phyloP scores from a whole-genome alignment of 129 eudicot species.

The Pulicaria dysenterica region DNA sequence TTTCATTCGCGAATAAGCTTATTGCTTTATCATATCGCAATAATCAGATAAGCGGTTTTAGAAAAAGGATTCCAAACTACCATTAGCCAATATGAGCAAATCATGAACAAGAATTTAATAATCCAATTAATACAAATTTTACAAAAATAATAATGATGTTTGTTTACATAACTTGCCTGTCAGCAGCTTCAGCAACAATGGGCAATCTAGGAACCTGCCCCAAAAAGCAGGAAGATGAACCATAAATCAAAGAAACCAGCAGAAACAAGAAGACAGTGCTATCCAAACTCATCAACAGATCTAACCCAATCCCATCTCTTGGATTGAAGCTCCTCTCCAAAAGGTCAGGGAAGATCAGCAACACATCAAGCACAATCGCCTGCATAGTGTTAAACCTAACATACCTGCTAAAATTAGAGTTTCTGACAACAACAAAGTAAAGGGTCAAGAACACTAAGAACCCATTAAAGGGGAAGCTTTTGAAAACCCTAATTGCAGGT shows the following conservation, averaged over 20 bases:
- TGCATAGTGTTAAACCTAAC: constrained; percentile 99
- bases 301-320: constrained; percentile 83
- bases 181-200: constrained; percentile 98
- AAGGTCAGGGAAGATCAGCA: constrained; percentile 90
- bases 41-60: too few species aligned
- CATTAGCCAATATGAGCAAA: not conserved
- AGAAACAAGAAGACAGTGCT: constrained; percentile 94
- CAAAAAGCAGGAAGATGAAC: constrained; percentile 64
- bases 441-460: constrained; percentile 69
- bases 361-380: constrained; percentile 94
- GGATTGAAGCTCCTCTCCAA: constrained; percentile 76
- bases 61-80: too few species aligned
- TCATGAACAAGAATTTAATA: not conserved
- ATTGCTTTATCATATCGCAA: too few species aligned
- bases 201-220: constrained; percentile 95
- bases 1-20: too few species aligned
- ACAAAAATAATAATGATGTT: not conserved
- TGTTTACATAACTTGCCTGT: constrained; percentile 78
- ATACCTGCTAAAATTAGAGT: constrained; percentile 84
- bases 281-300: constrained; percentile 91
- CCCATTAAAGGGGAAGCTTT: constrained; percentile 90
- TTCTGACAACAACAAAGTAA: constrained; percentile 86
- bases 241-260: constrained; percentile 82
- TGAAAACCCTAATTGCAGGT: constrained; percentile 84
- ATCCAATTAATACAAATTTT: not conserved